Evolutionary conservation across 306 rosid species (phyloP).

Genomic region (Vigna radiata): DNA sequence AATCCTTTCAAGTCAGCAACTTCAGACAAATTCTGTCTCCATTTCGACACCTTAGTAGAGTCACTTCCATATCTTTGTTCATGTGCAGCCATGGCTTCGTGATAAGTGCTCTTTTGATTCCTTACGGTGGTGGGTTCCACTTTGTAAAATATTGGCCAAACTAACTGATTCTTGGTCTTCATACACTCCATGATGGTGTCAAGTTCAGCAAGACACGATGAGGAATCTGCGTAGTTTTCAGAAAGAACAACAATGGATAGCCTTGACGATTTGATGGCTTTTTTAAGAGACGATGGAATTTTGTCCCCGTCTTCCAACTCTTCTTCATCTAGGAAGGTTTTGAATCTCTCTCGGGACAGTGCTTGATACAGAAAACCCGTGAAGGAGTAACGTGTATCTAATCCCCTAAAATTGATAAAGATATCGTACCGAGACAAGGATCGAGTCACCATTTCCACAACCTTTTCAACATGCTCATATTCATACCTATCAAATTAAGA

Average conservation of each 20-base stretch:
- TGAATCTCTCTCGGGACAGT: not conserved
- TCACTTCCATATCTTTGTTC: not conserved
- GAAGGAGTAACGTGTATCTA: not conserved
- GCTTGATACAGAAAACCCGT: slow-evolving; percentile 27
- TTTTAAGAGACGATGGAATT: not conserved
- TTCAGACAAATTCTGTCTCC: not conserved
- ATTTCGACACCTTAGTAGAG: no score
- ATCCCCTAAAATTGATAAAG: not conserved
- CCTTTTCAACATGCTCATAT: not conserved
- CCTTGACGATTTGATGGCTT: not conserved
- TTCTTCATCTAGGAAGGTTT: slow-evolving; percentile 32
- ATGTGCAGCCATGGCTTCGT: not conserved
- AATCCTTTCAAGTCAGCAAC: not conserved
- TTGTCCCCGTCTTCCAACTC: slow-evolving; percentile 8
- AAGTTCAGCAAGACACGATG: not conserved
- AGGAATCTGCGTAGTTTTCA: not conserved
- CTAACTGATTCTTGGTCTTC: not conserved
- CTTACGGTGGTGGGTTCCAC: not conserved
- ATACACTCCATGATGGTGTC: not conserved
- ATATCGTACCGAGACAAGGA: not conserved
- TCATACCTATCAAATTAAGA: not conserved
- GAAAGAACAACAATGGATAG: not conserved
- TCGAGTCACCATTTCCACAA: not conserved
- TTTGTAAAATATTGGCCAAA: not conserved
- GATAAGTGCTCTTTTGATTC: not conserved